Base-by-base conservation (phyloP, 1,284 basidiomycete genomes). In the Wolfiporia cocos region DNA sequence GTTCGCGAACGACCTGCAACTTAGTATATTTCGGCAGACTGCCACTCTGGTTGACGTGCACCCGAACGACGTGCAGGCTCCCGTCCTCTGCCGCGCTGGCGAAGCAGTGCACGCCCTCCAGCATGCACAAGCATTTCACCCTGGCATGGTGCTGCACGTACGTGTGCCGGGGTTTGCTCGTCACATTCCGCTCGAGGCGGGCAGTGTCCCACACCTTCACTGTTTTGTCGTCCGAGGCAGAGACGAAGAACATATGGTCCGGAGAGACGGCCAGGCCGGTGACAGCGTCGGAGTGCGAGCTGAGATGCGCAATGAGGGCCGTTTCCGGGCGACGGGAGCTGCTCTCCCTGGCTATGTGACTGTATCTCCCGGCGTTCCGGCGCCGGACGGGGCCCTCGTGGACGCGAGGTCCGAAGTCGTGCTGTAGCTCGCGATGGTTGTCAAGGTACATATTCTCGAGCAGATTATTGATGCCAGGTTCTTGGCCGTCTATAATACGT, bases 241-340 rank as follows among this genome's bases (percentile, higher is more conserved):
- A 88, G 1, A 92, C 85, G 54, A 99, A 98, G 70, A 97, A 99
- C 50, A 84, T 67, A 50, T 96, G 92, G 58, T 99, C 96, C 0
- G 93, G 92, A 1, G 95, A 86, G 9, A 95, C 88, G 0, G 86
- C 85, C 14, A 99, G 69, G 1, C 81, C 76, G 1, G 86, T 92
- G 46, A 99, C 72, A 1, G 79, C 72, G 14, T 84, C 86, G 0
- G 80, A 77, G 56, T 97, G 93, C 7, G 91, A 90, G 17, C 77
- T 76, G n/a, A 95, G 73, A 60, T 95, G 86, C 0, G 87, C 84
- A 38, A 96, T 80, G 47, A 95, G 75, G 0, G 75, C 84, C 0
- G 87, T 86, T 47, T 91, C 88, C 4, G 76, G 69, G 28, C 74
- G 79, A 28, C 75, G 73, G 30, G 66, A 63, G 42, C 59, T 65